Conservation (phyloP, 139 green algal species). For the Picochlorum sp. region DNA sequence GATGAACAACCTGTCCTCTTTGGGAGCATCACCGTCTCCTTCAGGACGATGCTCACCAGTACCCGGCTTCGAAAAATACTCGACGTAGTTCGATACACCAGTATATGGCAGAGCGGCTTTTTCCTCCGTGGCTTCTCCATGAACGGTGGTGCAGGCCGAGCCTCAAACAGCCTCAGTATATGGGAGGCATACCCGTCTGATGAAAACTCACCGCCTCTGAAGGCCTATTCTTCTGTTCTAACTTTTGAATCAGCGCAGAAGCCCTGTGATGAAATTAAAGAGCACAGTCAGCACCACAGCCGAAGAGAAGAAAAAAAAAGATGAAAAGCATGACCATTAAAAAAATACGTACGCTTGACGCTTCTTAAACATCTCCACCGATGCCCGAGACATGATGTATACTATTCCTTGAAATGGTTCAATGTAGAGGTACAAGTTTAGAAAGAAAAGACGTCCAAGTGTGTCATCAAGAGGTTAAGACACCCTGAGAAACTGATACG, state of each 20-base stretch:
- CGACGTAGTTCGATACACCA: constrained; percentile 53
- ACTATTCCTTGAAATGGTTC: too few species aligned
- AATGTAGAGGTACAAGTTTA: too few species aligned
- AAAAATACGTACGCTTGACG: background rate
- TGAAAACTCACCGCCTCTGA: constrained; percentile 50
- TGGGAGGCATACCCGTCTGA: constrained; percentile 62
- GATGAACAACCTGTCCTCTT: constrained; percentile 30
- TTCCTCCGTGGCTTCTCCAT: constrained; percentile 16
- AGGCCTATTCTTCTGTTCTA: constrained; percentile 34
- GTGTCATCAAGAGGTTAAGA: too few species aligned
- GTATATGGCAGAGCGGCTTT: constrained; percentile 34
- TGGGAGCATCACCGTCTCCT: constrained; percentile 16
- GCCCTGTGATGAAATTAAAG: background rate
- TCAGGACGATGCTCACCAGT: constrained; percentile 69
- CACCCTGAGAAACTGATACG: too few species aligned
- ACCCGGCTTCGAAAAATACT: constrained; percentile 52
- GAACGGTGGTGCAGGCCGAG: constrained; percentile 26
- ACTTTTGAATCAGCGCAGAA: constrained; percentile 19
- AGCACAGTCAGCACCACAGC: background rate
- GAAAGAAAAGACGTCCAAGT: too few species aligned
- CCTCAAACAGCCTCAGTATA: constrained; percentile 65
- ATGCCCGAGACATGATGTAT: too few species aligned
- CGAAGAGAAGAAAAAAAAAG: too few species aligned
- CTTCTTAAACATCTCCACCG: too few species aligned
- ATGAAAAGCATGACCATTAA: background rate